phyloP scores from a whole-genome alignment of 2,329 filamentous ascomycete species.

The Exophiala viscosa region DNA sequence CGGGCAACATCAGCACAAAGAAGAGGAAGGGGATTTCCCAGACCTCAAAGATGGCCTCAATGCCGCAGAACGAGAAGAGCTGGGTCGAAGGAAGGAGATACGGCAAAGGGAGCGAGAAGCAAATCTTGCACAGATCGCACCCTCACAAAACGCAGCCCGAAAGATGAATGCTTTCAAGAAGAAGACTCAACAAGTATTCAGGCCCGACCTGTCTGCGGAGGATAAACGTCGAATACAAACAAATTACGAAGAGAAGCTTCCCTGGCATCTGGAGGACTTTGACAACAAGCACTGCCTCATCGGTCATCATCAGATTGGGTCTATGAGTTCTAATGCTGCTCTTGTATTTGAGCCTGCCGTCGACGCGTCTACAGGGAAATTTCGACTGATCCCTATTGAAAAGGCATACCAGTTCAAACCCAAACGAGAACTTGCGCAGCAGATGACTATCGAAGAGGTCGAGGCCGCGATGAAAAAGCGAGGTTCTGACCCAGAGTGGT shows the following conservation, averaged over 20 bases:
- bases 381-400: slow-evolving; percentile 75
- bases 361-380: slow-evolving; percentile 60
- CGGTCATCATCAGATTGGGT: slow-evolving; percentile 80
- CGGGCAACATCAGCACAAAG: slow-evolving; percentile 34
- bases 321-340: slow-evolving; percentile 77
- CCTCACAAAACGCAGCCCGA: slow-evolving; percentile 65
- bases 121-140: slow-evolving; percentile 89
- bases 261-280: slow-evolving; percentile 95
- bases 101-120: slow-evolving; percentile 80
- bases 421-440: slow-evolving; percentile 74
- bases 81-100: slow-evolving; percentile 53
- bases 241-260: slow-evolving; percentile 89
- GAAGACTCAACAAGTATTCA: slow-evolving; percentile 81
- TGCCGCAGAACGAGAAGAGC: slow-evolving; percentile 36
- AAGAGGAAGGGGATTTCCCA: slow-evolving; percentile 37
- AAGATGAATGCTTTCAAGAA: slow-evolving; percentile 65
- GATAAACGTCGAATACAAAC: slow-evolving; percentile 62
- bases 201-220: slow-evolving; percentile 66
- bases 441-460: slow-evolving; percentile 76
- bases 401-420: slow-evolving; percentile 90
- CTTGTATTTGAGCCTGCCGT: slow-evolving; percentile 64
- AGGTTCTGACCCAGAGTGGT: slow-evolving; percentile 72
- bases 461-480: slow-evolving; percentile 80
- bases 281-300: slow-evolving; percentile 95
- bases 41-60: slow-evolving; percentile 63